phyloP scores from a whole-genome alignment of 2,329 filamentous ascomycete species.

The Epichloe amarillans region DNA sequence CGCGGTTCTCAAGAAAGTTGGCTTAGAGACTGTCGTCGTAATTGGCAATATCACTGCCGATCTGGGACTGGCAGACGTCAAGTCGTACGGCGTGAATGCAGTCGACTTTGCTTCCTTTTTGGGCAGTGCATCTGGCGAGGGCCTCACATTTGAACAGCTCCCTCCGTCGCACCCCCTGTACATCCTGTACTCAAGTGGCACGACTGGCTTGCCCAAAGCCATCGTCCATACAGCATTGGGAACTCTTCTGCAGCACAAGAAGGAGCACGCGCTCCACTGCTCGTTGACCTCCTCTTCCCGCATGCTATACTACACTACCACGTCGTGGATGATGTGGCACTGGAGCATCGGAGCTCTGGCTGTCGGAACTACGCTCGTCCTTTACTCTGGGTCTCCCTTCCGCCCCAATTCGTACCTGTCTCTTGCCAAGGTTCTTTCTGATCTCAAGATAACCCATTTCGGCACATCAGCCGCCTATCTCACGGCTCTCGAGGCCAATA shows the following conservation, averaged over 20 bases:
- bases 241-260: slow-evolving; percentile 91
- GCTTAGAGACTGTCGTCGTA: slow-evolving; percentile 58
- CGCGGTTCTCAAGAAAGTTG: slow-evolving; percentile 41
- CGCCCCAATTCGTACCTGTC: slow-evolving; percentile 64
- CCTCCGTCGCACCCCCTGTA: slow-evolving; percentile 76
- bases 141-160: slow-evolving; percentile 60
- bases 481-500: slow-evolving; percentile 73
- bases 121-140: slow-evolving; percentile 25
- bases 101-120: slow-evolving; percentile 34
- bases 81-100: slow-evolving; percentile 24
- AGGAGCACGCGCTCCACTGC: slow-evolving; percentile 82
- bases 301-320: slow-evolving; percentile 88
- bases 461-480: slow-evolving; percentile 93
- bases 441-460: slow-evolving; percentile 78
- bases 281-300: slow-evolving; percentile 60
- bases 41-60: slow-evolving; percentile 50
- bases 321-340: slow-evolving; percentile 99
- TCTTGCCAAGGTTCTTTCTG: slow-evolving; percentile 69
- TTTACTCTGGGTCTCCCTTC: slow-evolving; percentile 93
- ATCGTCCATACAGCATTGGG: slow-evolving; percentile 88
- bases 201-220: slow-evolving; percentile 76
- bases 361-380: slow-evolving; percentile 65
- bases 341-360: slow-evolving; percentile 84
- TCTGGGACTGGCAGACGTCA: slow-evolving; percentile 29
- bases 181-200: slow-evolving; percentile 86